phyloP scores from a whole-genome alignment of 2,329 filamentous ascomycete species.

The Aureobasidium sp. region DNA sequence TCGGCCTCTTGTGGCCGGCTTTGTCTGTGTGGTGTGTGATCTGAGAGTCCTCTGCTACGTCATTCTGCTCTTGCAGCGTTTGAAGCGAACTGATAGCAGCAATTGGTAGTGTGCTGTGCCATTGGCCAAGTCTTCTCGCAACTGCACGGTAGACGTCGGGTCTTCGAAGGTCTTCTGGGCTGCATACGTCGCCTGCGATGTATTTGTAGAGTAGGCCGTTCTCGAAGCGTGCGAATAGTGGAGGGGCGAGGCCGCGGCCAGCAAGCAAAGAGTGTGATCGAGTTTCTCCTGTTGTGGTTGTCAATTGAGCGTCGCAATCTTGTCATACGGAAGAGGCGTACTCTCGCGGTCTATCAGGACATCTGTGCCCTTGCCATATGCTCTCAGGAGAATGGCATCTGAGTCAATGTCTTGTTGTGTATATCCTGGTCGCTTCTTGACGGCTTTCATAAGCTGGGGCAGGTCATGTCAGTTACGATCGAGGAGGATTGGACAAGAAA shows the following conservation, averaged over 20 bases:
- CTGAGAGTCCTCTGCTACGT: slow-evolving; percentile 17
- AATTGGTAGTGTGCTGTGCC: slow-evolving; percentile 69
- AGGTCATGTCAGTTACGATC: slow-evolving; percentile 5
- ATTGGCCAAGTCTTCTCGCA: slow-evolving; percentile 76
- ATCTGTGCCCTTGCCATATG: slow-evolving; percentile 90
- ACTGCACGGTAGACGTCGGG: slow-evolving; percentile 73
- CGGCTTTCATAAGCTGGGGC: slow-evolving; percentile 59
- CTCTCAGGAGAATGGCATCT: slow-evolving; percentile 79
- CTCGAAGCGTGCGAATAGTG: slow-evolving; percentile 81
- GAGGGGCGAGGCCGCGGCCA: slow-evolving; percentile 71
- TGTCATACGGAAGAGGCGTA: slow-evolving; percentile 43
- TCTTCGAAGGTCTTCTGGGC: slow-evolving; percentile 68
- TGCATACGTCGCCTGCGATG: slow-evolving; percentile 71
- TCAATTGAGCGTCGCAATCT: neutral
- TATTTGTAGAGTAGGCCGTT: slow-evolving; percentile 95
- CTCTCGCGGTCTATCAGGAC: slow-evolving; percentile 93
- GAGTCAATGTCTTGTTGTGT: slow-evolving; percentile 70
- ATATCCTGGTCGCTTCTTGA: slow-evolving; percentile 59
- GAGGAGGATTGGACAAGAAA: neutral
- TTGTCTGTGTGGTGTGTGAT: slow-evolving; percentile 20
- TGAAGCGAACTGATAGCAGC: slow-evolving; percentile 36
- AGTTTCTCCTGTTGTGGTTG: slow-evolving; percentile 43
- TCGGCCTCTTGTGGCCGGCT: slow-evolving; percentile 52
- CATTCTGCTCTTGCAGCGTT: slow-evolving; percentile 17
- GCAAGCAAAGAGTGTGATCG: slow-evolving; percentile 77